A percentile compares a stretch with the other conserved stretches of the same genome.
Evolutionary conservation across 2,329 filamentous ascomycete genomes (phyloP).

Genomic region (Aspergillus fumigatus): DNA sequence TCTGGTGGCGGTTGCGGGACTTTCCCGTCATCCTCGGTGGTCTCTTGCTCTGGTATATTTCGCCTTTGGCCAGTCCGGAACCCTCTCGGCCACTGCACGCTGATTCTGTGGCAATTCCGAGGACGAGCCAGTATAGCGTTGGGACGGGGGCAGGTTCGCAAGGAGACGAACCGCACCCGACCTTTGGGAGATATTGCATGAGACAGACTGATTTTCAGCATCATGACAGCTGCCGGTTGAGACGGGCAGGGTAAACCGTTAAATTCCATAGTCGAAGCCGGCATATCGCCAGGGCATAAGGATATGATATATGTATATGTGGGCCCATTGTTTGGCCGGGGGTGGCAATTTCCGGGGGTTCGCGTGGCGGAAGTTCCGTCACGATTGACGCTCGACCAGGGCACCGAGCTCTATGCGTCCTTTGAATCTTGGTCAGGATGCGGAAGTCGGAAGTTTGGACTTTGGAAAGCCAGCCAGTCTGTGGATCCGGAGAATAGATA

Average conservation of each 20-base stretch:
- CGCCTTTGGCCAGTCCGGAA: not conserved
- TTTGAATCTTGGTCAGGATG: too few relatives aligned
- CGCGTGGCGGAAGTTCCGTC: not conserved
- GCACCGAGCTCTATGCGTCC: not conserved
- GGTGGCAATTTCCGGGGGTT: not conserved
- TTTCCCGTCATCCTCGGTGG: not conserved
- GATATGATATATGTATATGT: not conserved
- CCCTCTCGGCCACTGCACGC: not conserved
- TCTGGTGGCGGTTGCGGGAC: not conserved
- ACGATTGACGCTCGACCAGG: not conserved
- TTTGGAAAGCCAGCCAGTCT: too few relatives aligned
- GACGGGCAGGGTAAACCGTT: not conserved
- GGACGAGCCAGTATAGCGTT: not conserved
- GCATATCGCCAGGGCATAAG: not conserved
- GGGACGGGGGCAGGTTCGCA: not conserved
- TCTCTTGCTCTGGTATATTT: not conserved
- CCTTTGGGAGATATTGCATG: not conserved
- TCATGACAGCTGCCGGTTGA: not conserved
- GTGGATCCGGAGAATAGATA: too few relatives aligned
- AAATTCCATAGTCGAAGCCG: not conserved
- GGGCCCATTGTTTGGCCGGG: not conserved
- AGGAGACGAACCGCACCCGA: not conserved
- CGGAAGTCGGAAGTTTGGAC: too few relatives aligned
- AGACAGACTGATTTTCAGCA: not conserved
- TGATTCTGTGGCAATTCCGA: not conserved